phyloP scores from a whole-genome alignment of 306 rosid genomes.

The Pueraria montana region DNA sequence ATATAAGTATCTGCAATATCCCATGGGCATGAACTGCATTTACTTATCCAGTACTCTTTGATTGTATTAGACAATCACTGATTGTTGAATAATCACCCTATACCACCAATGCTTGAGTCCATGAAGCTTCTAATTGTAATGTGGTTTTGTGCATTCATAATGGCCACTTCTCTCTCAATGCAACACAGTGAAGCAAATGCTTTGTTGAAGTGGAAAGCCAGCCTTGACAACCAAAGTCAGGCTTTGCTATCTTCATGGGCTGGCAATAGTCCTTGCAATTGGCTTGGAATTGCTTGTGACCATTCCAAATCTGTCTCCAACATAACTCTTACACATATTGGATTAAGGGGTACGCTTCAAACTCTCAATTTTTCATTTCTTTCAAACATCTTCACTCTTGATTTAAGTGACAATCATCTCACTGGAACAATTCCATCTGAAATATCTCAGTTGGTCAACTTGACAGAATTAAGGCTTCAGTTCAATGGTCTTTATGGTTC shows the following conservation, averaged over 20 bases:
- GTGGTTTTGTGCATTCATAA: neutral
- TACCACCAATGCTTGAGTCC: neutral
- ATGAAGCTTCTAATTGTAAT: too few relatives aligned
- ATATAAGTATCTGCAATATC: too few relatives aligned
- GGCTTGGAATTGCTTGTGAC: constrained; percentile 31
- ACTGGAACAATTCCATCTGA: too few relatives aligned
- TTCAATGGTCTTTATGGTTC: too few relatives aligned
- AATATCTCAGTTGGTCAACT: too few relatives aligned
- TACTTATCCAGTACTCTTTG: too few relatives aligned
- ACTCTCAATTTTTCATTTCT: constrained; percentile 29
- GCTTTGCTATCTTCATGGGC: constrained; percentile 40
- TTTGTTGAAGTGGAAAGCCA: constrained; percentile 42
- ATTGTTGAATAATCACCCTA: too few relatives aligned
- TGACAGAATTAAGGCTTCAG: too few relatives aligned
- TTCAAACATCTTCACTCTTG: too few relatives aligned
- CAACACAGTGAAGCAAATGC: constrained; percentile 14
- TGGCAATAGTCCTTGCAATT: constrained; percentile 26
- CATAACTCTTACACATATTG: neutral
- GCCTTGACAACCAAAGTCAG: constrained; percentile 25
- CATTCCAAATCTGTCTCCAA: neutral
- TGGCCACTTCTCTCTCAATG: neutral
- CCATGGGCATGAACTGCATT: too few relatives aligned
- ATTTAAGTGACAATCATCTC: too few relatives aligned
- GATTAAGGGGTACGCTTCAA: constrained; percentile 36
- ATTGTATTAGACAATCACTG: too few relatives aligned